phyloP scores from a whole-genome alignment of 495 filamentous ascomycete genomes.

The Neurospora sp. region DNA sequence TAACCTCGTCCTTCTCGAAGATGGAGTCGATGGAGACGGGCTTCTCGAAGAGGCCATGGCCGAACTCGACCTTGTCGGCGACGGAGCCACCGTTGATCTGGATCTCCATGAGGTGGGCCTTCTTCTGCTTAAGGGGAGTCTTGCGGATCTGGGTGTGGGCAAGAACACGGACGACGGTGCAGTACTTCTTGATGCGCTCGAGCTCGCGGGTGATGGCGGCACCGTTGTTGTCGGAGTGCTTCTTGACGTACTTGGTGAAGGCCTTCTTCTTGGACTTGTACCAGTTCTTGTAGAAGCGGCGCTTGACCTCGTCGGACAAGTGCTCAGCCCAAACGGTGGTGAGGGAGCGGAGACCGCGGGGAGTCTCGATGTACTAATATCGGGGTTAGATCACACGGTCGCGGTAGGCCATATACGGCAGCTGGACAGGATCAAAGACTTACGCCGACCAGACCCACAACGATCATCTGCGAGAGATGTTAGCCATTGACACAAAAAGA shows the following conservation, averaged over 20 bases:
- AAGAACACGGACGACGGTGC: conserved; percentile 97
- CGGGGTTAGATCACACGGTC: conserved; percentile 11
- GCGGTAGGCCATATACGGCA: conserved; percentile 6
- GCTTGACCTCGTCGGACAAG: conserved; percentile 94
- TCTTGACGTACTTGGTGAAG: conserved; percentile 99
- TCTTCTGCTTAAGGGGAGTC: conserved; percentile 99
- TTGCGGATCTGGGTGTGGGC: conserved; percentile 99
- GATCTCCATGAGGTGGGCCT: conserved; percentile 99
- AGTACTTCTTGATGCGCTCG: conserved; percentile 99
- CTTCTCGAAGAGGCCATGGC: conserved; percentile 95
- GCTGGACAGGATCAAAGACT: conserved; percentile 24
- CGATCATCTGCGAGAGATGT: conserved; percentile 77
- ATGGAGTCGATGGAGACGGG: conserved; percentile 81
- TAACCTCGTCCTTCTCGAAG: conserved; percentile 99
- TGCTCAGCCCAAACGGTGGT: conserved; percentile 99
- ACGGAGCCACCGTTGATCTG: conserved; percentile 97
- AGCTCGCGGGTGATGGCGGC: conserved; percentile 89
- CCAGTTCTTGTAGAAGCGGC: conserved; percentile 99
- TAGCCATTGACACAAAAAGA: conserved; percentile 46
- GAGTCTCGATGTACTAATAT: conserved; percentile 87
- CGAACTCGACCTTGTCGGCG: conserved; percentile 93
- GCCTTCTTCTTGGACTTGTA: conserved; percentile 99
- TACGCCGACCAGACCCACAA: conserved; percentile 92
- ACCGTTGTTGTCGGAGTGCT: conserved; percentile 87
- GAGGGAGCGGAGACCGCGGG: conserved; percentile 97